Evolutionary conservation across 208 protist genomes (phyloP), one percentile per base, ranked within the genome.

Genomic region (Acanthamoeba healyi): DNA sequence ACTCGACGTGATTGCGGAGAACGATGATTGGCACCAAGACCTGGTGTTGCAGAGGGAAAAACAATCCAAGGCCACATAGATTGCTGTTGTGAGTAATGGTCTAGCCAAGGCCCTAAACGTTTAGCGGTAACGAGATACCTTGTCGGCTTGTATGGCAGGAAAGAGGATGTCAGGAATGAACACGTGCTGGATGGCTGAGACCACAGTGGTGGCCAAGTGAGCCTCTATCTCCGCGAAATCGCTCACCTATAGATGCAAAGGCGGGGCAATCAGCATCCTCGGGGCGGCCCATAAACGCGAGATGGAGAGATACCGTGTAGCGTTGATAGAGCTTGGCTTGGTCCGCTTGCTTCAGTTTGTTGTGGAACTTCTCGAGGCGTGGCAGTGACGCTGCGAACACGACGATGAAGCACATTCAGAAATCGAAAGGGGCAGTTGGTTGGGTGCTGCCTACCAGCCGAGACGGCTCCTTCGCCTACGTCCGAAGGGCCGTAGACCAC

Each of bases 1-100:
- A 91, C 38, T 72, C 54, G 17, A 44, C 42, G 84, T 91, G 84
- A n/a, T 91, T 91, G 34, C 84, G 84, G 3, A 91, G 56, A 26
- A 91, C 84, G 38, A 91, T 58, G 29, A 91, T 65, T 9, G 84
- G 84, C 0, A 91, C 34, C 24, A 91, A 9, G 15, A 91, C 84
- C 84, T 91, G 38, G 14, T 6, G 1, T 5, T 17, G 22, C 42
- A n/a, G 10, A 12, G 14, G 10, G 24, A 29, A 82, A 44, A 49
- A 32, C 72, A 26, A 82, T 15, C 3, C 22, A 46, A 17, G 40
- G 14, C 72, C 4, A 88, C 4, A 82, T 22, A 82, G 40, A 38
- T n/a, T n/a, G n/a, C n/a, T n/a, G n/a, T n/a, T n/a, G n/a, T n/a
- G n/a, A n/a, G n/a, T n/a, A n/a, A n/a, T n/a, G n/a, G n/a, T n/a